Base-by-base conservation (phyloP, 1,284 basidiomycete genomes). In the Leccinum pallidistipes region DNA sequence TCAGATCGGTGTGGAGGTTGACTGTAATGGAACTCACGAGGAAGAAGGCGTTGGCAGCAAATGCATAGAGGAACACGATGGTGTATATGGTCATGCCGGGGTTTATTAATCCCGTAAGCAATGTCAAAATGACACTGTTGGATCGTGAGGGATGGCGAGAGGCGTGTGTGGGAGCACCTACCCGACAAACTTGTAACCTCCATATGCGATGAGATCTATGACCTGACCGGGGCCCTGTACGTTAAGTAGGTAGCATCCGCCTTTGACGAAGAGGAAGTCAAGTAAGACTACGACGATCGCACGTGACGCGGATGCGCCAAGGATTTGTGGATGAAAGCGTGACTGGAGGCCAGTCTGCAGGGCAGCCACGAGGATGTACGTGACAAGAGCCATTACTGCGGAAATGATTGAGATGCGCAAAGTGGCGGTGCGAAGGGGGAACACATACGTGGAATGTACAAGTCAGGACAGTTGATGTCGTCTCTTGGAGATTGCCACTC, bases 161-260 rank as follows among this genome's bases (percentile, higher is more conserved):
- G 11, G 34, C n/a, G 45, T 8, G 9, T 24, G 7, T 29, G 9
- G 21, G 34, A 49, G 12, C 6, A 73, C 83, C 21, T 66, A 94
- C 92, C 94, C 95, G 52, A 98, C 94, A 71, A 99, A 99, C 74
- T 99, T 99, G 80, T 99, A 99, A 0, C 97, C 97, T 5, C 90
- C 91, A 73, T 98, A 99, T 54, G 85, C 91, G 62, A 89, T 77
- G 60, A 87, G 80, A 76, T 87, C 92, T 6, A 89, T 78, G n/a
- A 90, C 84, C 63, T 88, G 87, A 27, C 86, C 86, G 10, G 88
- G 83, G 10, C 88, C 88, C 59, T 88, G 86, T 14, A 97, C 92
- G 67, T 93, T 93, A 58, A 97, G 84, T 56, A 97, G 80, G 74
- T 98, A 98, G 71, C 93, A 96, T 0, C 95, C 95, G 0, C 95